These are phyloP conservation scores for Hyaloscypha bicolor DNA, from an alignment of 495 filamentous ascomycete species.

Conservation along the genomic window DNA sequence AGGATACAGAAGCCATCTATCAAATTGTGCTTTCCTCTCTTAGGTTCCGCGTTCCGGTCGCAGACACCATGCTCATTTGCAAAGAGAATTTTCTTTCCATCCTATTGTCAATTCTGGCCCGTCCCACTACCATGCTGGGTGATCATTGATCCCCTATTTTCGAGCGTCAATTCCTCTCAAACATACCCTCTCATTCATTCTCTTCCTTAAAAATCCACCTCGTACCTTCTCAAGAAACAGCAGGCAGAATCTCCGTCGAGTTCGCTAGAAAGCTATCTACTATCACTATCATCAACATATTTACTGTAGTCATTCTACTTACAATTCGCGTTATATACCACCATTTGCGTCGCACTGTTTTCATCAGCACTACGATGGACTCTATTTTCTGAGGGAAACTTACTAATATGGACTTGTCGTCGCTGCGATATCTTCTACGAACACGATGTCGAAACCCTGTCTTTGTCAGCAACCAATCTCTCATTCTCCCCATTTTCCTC, in stretches of 20 bases:
- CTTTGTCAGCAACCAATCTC: background rate
- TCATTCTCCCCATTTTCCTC: background rate
- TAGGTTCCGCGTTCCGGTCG: too few species aligned
- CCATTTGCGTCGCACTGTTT: slow-evolving; percentile 18
- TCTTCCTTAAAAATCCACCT: background rate
- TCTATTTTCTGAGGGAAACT: background rate
- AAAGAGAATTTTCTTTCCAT: too few species aligned
- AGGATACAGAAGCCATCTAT: background rate
- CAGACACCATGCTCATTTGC: too few species aligned
- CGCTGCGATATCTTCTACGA: slow-evolving; percentile 12
- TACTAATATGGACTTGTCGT: slow-evolving; percentile 17
- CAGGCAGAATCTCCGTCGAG: slow-evolving; percentile 14
- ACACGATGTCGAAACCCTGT: slow-evolving; percentile 15
- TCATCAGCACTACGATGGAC: background rate
- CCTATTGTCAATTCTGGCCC: too few species aligned
- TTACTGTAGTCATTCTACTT: background rate
- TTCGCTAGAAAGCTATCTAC: slow-evolving; percentile 17
- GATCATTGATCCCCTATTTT: too few species aligned
- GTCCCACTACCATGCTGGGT: too few species aligned
- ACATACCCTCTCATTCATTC: too few species aligned
- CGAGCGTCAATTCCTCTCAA: too few species aligned
- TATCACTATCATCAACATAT: background rate
- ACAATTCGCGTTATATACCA: slow-evolving; percentile 16
- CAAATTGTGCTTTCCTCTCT: background rate
- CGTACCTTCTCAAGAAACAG: background rate